Conservation (phyloP, 345 rosid genomes). For the Linum lewisii region DNA sequence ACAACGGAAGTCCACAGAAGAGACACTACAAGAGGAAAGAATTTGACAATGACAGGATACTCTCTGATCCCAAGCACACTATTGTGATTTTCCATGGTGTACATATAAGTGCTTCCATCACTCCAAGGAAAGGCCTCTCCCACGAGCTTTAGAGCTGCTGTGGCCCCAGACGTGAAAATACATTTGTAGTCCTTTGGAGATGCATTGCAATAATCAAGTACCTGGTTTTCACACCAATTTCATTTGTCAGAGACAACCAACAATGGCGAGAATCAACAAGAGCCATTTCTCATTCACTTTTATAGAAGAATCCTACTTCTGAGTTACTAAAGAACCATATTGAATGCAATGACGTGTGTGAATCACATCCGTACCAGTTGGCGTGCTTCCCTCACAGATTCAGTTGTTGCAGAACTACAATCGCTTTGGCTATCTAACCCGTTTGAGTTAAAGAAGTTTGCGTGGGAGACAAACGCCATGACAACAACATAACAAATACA, state of each 20-base stretch:
- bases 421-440: constrained; percentile 78
- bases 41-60: constrained; percentile 49
- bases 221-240: constrained; percentile 29
- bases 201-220: constrained; percentile 82
- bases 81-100: constrained; percentile 90
- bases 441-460: constrained; percentile 24
- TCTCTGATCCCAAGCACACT: constrained; percentile 97
- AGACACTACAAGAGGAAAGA: too few species aligned
- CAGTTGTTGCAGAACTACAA: constrained; percentile 51
- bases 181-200: constrained; percentile 73
- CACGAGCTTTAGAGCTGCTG: constrained; percentile 80
- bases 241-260: not conserved
- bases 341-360: too few species aligned
- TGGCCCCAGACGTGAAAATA: constrained; percentile 93
- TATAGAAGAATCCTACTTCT: too few species aligned
- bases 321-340: not conserved
- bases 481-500: not conserved
- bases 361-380: constrained; percentile 45
- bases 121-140: constrained; percentile 97
- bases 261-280: not conserved
- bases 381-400: constrained; percentile 61
- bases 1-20: not conserved
- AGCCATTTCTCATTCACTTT: not conserved
- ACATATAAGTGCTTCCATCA: constrained; percentile 49
- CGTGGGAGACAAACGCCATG: not conserved